Evolutionary conservation across 2,329 filamentous ascomycete genomes (phyloP), one percentile per base, ranked within the genome.

Genomic region (Dactylonectria estremocensis): DNA sequence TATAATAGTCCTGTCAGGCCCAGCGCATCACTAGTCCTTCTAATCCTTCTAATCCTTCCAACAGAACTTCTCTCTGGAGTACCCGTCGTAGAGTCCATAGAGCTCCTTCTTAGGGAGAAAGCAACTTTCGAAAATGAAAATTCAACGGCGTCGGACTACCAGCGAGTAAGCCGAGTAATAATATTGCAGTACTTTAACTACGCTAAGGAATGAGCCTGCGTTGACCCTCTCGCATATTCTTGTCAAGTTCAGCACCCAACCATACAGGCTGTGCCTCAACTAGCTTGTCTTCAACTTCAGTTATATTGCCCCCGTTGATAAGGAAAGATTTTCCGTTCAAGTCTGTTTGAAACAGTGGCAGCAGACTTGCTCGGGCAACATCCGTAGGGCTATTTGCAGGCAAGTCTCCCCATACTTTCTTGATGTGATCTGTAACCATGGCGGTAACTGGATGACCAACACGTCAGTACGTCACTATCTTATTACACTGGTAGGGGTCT

Each of bases 251-350:
- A 5, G 18, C 16, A 5, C 64, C 64, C 24, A 66, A 14, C 64
- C 64, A 66, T 10, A 52, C 20, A 9, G 28, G 2, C 24, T 66
- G 50, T n/a, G 64, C 35, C 22, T 66, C 64, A 14, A 61, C 37
- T 16, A 66, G n/a, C 24, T 56, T 61, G 22, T 66, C 64, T 18
- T 66, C 64, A 11, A 66, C 22, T 46, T 66, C 64, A 28, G 45
- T 57, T 13, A 66, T 53, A 5, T 53, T 33, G n/a, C 52, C 64
- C 1, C 64, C 64, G 11, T 56, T 53, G 35, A 66, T 61, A 11
- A 66, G n/a, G 24, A 66, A 66, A 3, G 50, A 35, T 37, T 66
- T 66, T 5, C 64, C 64, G 37, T 66, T 66, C 13, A 66, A 6
- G 2, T 57, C 33, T 2, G 57, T 45, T n/a, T 28, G 28, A 2